Evolutionary conservation across 1,284 basidiomycete genomes (phyloP).

Genomic region (Takashimella tepidaria): DNA sequence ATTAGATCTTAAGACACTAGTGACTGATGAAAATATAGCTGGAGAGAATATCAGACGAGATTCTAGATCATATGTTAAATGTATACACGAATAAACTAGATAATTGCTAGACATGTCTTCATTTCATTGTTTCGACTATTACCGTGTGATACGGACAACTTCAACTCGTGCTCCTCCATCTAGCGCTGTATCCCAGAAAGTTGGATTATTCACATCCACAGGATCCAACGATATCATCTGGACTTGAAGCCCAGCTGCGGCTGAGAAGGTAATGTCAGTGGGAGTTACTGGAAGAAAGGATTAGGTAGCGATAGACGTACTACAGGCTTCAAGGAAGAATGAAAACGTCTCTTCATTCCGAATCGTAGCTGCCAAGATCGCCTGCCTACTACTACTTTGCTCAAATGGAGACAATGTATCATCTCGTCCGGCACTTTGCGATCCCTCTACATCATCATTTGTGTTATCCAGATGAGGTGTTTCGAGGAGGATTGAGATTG

Average conservation of each 20-base stretch:
- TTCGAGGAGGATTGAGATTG: conserved; percentile 33
- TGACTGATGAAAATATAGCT: no score
- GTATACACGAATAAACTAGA: no score
- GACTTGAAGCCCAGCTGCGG: conserved; percentile 5
- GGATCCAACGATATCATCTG: conserved; percentile 20
- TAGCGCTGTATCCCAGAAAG: conserved; percentile 43
- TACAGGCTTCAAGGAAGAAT: conserved; percentile 33
- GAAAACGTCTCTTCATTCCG: conserved; percentile 44
- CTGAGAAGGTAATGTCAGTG: no score
- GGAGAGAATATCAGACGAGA: background rate
- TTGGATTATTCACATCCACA: conserved; percentile 19
- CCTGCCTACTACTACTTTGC: conserved; percentile 4
- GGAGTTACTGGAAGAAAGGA: no score
- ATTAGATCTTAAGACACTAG: no score
- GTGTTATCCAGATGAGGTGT: no score
- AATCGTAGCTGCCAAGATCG: conserved; percentile 45
- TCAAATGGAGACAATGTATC: no score
- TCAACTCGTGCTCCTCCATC: conserved; percentile 33
- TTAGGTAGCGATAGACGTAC: conserved; percentile 17
- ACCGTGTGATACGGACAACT: conserved; percentile 27
- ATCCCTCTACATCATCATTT: background rate
- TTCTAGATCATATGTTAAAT: background rate
- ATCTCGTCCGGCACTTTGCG: no score
- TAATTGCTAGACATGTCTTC: conserved; percentile 3
- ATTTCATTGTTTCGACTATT: no score